Conservation (phyloP, 495 filamentous ascomycete genomes). For the Lasiosphaeria hispida region DNA sequence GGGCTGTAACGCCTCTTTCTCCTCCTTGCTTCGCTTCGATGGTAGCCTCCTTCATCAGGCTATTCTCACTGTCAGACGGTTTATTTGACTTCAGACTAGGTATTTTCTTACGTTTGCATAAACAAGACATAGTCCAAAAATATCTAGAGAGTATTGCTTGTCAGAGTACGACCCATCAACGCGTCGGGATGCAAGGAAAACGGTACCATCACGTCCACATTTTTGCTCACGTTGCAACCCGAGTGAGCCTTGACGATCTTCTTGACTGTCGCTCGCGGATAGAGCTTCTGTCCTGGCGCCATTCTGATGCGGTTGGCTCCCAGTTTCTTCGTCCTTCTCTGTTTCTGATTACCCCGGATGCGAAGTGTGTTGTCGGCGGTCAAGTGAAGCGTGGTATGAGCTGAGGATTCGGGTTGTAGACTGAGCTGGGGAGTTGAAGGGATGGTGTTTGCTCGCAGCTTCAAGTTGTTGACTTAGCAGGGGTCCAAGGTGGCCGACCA, state of each 20-base stretch:
- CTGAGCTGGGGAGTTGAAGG: not conserved
- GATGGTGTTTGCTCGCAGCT: not conserved
- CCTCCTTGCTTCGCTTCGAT: conserved; percentile 73
- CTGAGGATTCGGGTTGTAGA: no score
- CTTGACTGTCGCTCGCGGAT: conserved; percentile 80
- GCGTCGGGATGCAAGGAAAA: conserved; percentile 5
- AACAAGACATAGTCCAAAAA: conserved; percentile 90
- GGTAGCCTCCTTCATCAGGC: conserved; percentile 78
- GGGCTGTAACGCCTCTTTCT: conserved; percentile 69
- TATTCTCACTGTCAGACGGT: conserved; percentile 34
- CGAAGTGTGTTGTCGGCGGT: no score
- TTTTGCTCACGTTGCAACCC: conserved; percentile 74
- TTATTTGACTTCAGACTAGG: not conserved
- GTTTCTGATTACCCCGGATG: not conserved
- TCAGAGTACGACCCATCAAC: conserved; percentile 1
- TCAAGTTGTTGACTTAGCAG: conserved; percentile 11
- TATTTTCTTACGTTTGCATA: conserved; percentile 68
- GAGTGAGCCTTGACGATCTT: conserved; percentile 88
- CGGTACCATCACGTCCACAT: conserved; percentile 78
- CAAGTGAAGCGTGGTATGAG: no score
- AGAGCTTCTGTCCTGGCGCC: conserved; percentile 66
- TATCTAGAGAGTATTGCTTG: conserved; percentile 49
- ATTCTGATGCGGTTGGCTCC: conserved; percentile 28
- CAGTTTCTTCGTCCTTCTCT: not conserved
- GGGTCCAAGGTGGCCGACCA: conserved; percentile 9